Evolutionary conservation across 2,329 filamentous ascomycete species (phyloP).

Genomic region (Colletotrichum endophyticum): DNA sequence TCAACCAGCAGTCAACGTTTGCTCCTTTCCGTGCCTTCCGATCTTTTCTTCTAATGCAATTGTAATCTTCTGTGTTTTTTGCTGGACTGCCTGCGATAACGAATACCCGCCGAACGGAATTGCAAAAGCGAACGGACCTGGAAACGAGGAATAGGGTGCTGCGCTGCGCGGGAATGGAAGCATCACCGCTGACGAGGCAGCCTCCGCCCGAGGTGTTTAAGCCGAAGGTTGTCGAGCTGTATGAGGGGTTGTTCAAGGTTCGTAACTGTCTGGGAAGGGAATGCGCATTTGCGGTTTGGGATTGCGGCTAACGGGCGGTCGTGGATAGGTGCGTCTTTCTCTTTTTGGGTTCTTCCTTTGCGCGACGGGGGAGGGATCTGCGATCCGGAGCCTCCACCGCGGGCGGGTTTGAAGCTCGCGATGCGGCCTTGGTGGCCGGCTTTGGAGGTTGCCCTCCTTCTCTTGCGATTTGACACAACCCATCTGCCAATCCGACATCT

Average conservation of each 20-base stretch:
- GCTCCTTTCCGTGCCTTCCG: background rate
- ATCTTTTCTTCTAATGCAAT: background rate
- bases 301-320: background rate
- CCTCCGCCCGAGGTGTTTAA: constrained; percentile 88
- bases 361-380: background rate
- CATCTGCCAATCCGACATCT: background rate
- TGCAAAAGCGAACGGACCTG: background rate
- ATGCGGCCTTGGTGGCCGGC: fast-evolving
- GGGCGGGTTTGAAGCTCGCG: background rate
- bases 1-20: background rate
- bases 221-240: constrained; percentile 91
- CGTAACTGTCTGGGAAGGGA: background rate
- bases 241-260: constrained; percentile 83
- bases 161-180: constrained; percentile 66
- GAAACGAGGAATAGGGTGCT: background rate
- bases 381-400: background rate
- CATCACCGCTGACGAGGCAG: constrained; percentile 93
- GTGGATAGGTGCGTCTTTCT: background rate
- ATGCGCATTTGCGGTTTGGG: background rate
- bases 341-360: background rate
- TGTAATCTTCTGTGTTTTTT: background rate
- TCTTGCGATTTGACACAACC: background rate
- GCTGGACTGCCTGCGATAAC: background rate
- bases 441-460: background rate
- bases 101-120: background rate